A percentile compares a stretch with the other conserved stretches of the same genome.
phyloP scores from a whole-genome alignment of 2,329 filamentous ascomycete species.

The Pseudogymnoascus sp. region DNA sequence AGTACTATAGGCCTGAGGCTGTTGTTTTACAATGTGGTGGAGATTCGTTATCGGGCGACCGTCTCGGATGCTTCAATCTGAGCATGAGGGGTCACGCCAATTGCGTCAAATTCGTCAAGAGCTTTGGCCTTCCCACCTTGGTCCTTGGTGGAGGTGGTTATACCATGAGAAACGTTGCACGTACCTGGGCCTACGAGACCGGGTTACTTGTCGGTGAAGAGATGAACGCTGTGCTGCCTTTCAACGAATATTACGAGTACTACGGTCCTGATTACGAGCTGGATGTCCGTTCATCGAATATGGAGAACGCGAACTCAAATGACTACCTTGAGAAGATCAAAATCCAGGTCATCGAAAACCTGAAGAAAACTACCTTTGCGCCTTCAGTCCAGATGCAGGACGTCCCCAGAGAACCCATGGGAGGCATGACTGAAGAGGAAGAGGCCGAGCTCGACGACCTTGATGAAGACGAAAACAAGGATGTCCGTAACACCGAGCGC shows the following conservation, averaged over 20 bases:
- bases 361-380: constrained; percentile 75
- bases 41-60: constrained; percentile 87
- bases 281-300: constrained; percentile 79
- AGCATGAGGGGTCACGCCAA: constrained; percentile 95
- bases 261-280: constrained; percentile 87
- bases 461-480: constrained; percentile 80
- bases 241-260: constrained; percentile 95
- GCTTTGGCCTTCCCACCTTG: constrained; percentile 75
- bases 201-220: constrained; percentile 77
- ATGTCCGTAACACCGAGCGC: constrained; percentile 72
- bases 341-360: constrained; percentile 72
- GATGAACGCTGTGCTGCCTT: constrained; percentile 76
- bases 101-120: constrained; percentile 87
- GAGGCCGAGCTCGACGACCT: constrained; percentile 58
- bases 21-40: constrained; percentile 95
- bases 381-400: constrained; percentile 91
- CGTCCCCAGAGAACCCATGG: constrained; percentile 52
- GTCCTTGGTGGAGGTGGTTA: constrained; percentile 94
- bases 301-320: constrained; percentile 82
- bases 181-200: constrained; percentile 96
- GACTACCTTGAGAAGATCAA: constrained; percentile 79
- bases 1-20: constrained; percentile 79
- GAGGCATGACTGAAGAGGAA: constrained; percentile 57
- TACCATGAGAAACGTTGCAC: constrained; percentile 92
- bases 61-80: constrained; percentile 92